Base-by-base conservation (phyloP, 2,329 filamentous ascomycete species). In the Lasiodiplodia sp. region DNA sequence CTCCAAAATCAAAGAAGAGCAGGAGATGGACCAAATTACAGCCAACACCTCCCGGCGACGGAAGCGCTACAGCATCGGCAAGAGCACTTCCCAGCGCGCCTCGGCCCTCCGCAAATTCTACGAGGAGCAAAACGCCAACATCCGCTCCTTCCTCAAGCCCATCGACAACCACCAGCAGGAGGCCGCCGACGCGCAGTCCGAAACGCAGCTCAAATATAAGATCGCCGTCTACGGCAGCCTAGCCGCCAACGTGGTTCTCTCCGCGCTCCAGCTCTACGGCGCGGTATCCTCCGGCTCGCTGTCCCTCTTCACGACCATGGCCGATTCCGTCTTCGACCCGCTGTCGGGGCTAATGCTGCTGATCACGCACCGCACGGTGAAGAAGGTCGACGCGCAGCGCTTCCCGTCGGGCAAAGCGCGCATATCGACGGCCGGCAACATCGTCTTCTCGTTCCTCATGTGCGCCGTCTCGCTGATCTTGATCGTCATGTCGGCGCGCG, bases 371-470 rank as follows among this genome's bases (percentile, higher is more conserved):
- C 92, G 95, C 63, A 94, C 96, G 62, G 93, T 97, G 72, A 92
- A 91, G 74, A 90, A 88, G 66, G 95, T 98, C 49, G 94, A 99
- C 75, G 88, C 92, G 1, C 88, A 90, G 64, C 91, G 91, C 57
- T 99, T 97, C 77, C 95, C 95, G 0, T 94, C 92, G 0, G 95
- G 95, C 71, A 97, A 97, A 79, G 94, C 94, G 4, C 91, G 96
- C 37, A 92, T 99, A 71, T 95, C 97, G 81, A 98, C 94, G 0
- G 92, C 94, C 0, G 96, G 96, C 64, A 99, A 98, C 77, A 97
- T 98, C 72, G 89, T 91, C 69, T 99, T 99, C 80, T 97, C 94
- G 81, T 97, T 97, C 80, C 85, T 99, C 74, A 98, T 99, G 96
- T 94, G 90, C 25, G 85, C 93, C 11, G 95, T 98, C 10, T 97